Evolutionary conservation across 202 grass and related monocot species (phyloP).

Genomic region (Zoysia matrella): DNA sequence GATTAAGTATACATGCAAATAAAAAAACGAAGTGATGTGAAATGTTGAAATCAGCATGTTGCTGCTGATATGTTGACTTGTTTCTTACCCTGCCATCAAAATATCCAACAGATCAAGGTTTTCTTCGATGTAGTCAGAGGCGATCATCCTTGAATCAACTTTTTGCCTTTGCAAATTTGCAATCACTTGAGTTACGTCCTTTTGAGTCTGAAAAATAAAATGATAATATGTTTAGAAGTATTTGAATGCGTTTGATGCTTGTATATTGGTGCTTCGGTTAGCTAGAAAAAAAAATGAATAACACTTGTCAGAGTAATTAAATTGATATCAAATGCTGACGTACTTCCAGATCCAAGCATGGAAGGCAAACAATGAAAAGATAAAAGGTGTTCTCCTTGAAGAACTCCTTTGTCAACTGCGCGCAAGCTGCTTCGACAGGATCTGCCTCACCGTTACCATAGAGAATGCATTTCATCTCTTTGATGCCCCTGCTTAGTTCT

Average conservation of each 20-base stretch:
- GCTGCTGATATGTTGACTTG: not conserved
- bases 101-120: constrained; percentile 59
- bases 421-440: constrained; percentile 54
- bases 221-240: not conserved
- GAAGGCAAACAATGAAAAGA: constrained; percentile 56
- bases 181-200: constrained; percentile 59
- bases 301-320: not conserved
- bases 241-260: too few relatives aligned
- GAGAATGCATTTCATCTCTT: constrained; percentile 54
- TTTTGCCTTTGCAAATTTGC: constrained; percentile 64
- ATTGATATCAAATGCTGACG: not conserved
- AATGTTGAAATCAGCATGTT: not conserved
- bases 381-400: constrained; percentile 53
- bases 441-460: constrained; percentile 27
- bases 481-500: constrained; percentile 55
- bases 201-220: constrained; percentile 41
- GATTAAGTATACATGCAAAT: not conserved
- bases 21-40: not conserved
- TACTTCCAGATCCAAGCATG: constrained; percentile 60
- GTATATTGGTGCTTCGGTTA: too few relatives aligned
- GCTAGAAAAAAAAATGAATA: not conserved
- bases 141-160: constrained; percentile 51
- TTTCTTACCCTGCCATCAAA: constrained; percentile 48
- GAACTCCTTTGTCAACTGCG: constrained; percentile 60
- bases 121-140: constrained; percentile 62